Conservation (phyloP, 2,329 filamentous ascomycete genomes). For the Calonectria hawksworthii region DNA sequence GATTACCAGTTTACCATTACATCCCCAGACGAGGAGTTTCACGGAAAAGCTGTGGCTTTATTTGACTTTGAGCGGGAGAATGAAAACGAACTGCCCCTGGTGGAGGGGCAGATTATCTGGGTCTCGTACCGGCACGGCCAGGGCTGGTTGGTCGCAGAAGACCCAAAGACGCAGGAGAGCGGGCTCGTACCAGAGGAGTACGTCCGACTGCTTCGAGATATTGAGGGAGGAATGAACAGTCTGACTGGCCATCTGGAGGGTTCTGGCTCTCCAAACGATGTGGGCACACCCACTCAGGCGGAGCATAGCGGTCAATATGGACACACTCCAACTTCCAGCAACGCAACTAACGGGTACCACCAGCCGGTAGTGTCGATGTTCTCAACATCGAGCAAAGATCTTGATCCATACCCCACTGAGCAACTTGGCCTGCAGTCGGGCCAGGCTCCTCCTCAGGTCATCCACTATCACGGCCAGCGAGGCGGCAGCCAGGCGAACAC, state of each 20-base stretch:
- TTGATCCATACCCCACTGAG: slow-evolving; percentile 77
- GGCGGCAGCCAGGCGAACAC: slow-evolving; percentile 78
- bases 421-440: slow-evolving; percentile 73
- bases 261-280: slow-evolving; percentile 66
- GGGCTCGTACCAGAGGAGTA: slow-evolving; percentile 97
- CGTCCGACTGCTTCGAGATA: slow-evolving; percentile 90
- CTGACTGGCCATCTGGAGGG: slow-evolving; percentile 74
- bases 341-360: slow-evolving; percentile 73
- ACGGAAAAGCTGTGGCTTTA: slow-evolving; percentile 93
- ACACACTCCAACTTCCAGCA: slow-evolving; percentile 62
- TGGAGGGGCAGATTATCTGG: slow-evolving; percentile 96
- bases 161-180: slow-evolving; percentile 93
- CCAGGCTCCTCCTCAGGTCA: slow-evolving; percentile 74
- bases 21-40: slow-evolving; percentile 96
- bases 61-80: slow-evolving; percentile 97
- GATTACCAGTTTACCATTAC: slow-evolving; percentile 97
- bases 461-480: slow-evolving; percentile 77
- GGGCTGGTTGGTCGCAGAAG: slow-evolving; percentile 97
- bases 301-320: slow-evolving; percentile 65
- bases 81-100: slow-evolving; percentile 92
- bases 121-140: slow-evolving; percentile 97
- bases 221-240: slow-evolving; percentile 89
- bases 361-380: slow-evolving; percentile 78
- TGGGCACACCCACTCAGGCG: slow-evolving; percentile 72
- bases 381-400: slow-evolving; percentile 78